A percentile compares a stretch with the other conserved stretches of the same genome.
phyloP scores from a whole-genome alignment of 352 stramenopile genomes.

The Phytophthora ohioensis region DNA sequence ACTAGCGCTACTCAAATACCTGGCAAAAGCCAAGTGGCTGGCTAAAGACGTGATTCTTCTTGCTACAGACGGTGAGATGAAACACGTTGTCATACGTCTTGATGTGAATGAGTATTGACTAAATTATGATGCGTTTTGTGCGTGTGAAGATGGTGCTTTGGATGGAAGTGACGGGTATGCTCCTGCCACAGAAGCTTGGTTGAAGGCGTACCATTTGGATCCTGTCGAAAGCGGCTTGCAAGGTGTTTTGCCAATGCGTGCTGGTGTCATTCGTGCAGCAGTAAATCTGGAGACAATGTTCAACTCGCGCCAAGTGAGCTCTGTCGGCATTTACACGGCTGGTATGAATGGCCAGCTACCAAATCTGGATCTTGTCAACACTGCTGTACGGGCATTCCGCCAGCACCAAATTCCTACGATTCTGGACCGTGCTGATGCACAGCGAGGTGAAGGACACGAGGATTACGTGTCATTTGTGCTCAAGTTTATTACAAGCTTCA shows the following conservation, averaged over 20 bases:
- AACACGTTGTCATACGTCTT: not conserved
- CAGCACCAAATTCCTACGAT: conserved; percentile 57
- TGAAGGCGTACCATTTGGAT: conserved; percentile 76
- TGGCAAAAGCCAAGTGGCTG: conserved; percentile 74
- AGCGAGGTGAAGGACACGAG: not conserved
- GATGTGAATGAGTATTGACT: not conserved
- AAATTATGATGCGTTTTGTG: conserved; percentile 4
- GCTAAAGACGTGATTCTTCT: conserved; percentile 87
- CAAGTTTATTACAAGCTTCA: conserved; percentile 7
- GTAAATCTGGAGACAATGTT: conserved; percentile 74
- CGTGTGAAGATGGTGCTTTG: conserved; percentile 57
- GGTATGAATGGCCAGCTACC: conserved; percentile 88
- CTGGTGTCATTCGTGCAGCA: conserved; percentile 80
- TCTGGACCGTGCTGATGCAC: conserved; percentile 53
- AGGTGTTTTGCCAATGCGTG: conserved; percentile 61
- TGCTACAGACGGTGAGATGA: conserved; percentile 67
- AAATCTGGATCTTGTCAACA: conserved; percentile 90
- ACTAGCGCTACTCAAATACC: conserved; percentile 67
- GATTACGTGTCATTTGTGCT: conserved; percentile 21
- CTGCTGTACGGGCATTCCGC: conserved; percentile 59
- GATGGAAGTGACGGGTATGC: conserved; percentile 72
- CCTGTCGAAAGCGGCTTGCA: conserved; percentile 38
- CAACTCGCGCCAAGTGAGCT: conserved; percentile 33
- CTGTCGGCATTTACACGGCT: conserved; percentile 67
- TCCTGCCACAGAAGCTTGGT: conserved; percentile 74